Evolutionary conservation across 768 basidiomycete genomes (phyloP).

Genomic region (Rhizopogon vulgaris): DNA sequence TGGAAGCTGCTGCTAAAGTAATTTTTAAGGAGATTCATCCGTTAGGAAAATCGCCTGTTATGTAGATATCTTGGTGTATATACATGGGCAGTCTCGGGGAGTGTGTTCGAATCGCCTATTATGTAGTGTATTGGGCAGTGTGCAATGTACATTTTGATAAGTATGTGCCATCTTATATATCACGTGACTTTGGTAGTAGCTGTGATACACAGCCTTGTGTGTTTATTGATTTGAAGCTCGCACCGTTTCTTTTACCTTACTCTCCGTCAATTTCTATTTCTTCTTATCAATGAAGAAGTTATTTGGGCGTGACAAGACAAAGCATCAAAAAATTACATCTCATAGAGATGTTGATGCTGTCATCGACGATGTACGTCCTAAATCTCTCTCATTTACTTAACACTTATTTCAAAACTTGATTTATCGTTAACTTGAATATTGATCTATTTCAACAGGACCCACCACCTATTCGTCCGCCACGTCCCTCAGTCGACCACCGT

Average conservation of each 20-base stretch:
- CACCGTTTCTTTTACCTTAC: neutral
- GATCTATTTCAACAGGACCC: neutral
- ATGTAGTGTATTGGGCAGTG: too few species aligned
- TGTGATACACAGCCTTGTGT: constrained; percentile 7
- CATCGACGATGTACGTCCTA: constrained; percentile 25
- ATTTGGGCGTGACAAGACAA: constrained; percentile 47
- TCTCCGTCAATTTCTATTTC: neutral
- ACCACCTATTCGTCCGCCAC: neutral
- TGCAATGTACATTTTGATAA: too few species aligned
- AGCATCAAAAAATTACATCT: constrained; percentile 25
- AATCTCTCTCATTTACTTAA: neutral
- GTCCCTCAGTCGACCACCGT: neutral
- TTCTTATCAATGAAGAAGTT: constrained; percentile 52
- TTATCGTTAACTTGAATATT: neutral
- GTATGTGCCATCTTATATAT: neutral
- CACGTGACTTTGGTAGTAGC: constrained; percentile 3
- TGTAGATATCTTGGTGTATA: too few species aligned
- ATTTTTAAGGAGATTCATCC: constrained; percentile 32
- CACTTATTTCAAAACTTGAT: neutral
- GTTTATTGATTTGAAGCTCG: neutral
- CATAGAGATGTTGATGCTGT: constrained; percentile 18
- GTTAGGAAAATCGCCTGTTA: neutral
- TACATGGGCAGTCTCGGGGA: too few species aligned
- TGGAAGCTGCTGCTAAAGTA: constrained; percentile 38
- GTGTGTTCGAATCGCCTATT: too few species aligned